Conservation (phyloP, 306 rosid genomes). For the Psophocarpus tetragonolobus region DNA sequence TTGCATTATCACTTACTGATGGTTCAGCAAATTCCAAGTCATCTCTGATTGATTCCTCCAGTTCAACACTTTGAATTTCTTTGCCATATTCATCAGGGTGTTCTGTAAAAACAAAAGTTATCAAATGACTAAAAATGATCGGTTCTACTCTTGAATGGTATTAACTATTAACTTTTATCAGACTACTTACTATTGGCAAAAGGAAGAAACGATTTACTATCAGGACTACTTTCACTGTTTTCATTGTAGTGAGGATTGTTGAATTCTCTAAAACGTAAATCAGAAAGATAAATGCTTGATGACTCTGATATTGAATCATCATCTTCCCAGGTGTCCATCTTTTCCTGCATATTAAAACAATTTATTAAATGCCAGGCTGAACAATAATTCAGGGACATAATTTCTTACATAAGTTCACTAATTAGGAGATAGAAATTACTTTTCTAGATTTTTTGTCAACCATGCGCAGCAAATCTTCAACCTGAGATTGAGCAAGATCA, state of each 20-base stretch:
- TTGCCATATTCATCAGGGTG: constrained; percentile 61
- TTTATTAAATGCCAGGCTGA: constrained; percentile 37
- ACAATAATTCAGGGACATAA: constrained; percentile 17
- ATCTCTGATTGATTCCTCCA: constrained; percentile 57
- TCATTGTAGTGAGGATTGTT: constrained; percentile 52
- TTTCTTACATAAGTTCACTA: not conserved
- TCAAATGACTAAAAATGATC: not conserved
- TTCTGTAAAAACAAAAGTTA: constrained; percentile 30
- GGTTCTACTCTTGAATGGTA: constrained; percentile 1
- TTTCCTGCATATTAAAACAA: constrained; percentile 40
- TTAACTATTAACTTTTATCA: constrained; percentile 21
- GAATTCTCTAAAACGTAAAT: constrained; percentile 42
- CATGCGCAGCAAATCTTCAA: constrained; percentile 71
- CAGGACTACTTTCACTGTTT: constrained; percentile 42
- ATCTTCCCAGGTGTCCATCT: constrained; percentile 56
- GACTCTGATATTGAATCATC: constrained; percentile 71
- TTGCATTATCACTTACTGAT: constrained; percentile 42
- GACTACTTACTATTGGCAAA: constrained; percentile 31
- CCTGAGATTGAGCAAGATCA: constrained; percentile 84
- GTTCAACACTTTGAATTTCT: constrained; percentile 72
- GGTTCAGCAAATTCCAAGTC: constrained; percentile 41
- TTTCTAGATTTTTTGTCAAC: constrained; percentile 53
- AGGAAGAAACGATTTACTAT: constrained; percentile 43
- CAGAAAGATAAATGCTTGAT: constrained; percentile 49
- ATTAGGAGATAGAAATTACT: constrained; percentile 37